Evolutionary conservation across 805 yeast genomes (phyloP), one percentile per base, ranked within the genome.

Genomic region (Kregervanrija delftensis): DNA sequence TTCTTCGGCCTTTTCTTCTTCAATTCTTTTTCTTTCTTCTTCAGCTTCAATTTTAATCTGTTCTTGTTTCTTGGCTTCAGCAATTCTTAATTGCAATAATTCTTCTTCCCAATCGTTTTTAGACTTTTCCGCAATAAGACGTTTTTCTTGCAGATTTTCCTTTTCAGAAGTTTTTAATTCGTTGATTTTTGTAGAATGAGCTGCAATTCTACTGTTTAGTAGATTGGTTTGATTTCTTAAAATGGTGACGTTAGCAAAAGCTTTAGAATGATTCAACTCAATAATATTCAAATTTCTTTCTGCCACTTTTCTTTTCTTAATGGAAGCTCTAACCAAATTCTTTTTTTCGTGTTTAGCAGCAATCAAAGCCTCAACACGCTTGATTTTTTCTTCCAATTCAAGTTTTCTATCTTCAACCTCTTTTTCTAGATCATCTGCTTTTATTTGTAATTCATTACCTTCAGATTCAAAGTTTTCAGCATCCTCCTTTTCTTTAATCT

Each of bases 11-110:
- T 56, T 54, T 56, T 74, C 75, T 43, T 60, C 53, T 14, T 73
- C 79, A 44, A 69, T 41, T 46, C 72, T 61, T 55, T 61, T 54
- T 51, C 71, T 58, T 52, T 65, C 69, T 39, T 57, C 65, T 48
- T 63, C 68, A 11, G 61, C 64, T 49, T 68, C 71, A 15, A 66
- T 58, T 47, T 69, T 61, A 44, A 67, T 53, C 43, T 67, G 60
- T 53, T 72, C 76, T 49, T 73, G 77, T 44, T 70, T 76, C 43
- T 62, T 59, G 15, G 74, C 76, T 43, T 69, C 69, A 41, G 67
- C 66, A 40, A 63, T 57, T 43, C 75, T 73, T 43, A 73, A 57
- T n/a, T 59, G 66, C 39, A 66, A 64, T 58, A 67, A 66, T 49
- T 76, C 79, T 5, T 53, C 53, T 48, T 69, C 67, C 81, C 81